Evolutionary conservation across 106 monocot species (phyloP).

Genomic region (Phalaenopsis aphrodite): DNA sequence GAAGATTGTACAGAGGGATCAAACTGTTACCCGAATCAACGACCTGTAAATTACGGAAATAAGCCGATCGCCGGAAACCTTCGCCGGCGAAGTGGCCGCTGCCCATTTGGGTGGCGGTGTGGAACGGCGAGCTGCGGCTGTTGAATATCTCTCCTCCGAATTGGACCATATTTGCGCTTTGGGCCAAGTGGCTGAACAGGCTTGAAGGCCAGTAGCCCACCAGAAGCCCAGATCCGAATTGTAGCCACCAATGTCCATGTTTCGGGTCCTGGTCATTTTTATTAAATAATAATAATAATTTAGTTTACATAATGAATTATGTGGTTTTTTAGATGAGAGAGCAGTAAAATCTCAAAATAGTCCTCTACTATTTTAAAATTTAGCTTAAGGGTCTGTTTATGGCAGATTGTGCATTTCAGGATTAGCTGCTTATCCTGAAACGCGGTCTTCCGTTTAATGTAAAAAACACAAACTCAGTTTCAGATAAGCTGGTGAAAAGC

Average conservation of each 20-base stretch:
- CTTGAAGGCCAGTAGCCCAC: slow-evolving; percentile 72
- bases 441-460: too few relatives aligned
- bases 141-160: slow-evolving; percentile 69
- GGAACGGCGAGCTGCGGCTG: slow-evolving; percentile 17
- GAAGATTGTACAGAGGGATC: slow-evolving; percentile 25
- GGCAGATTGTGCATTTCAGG: too few relatives aligned
- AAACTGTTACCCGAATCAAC: slow-evolving; percentile 65
- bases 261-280: slow-evolving; percentile 40
- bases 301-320: too few relatives aligned
- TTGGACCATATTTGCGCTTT: slow-evolving; percentile 54
- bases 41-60: slow-evolving; percentile 52
- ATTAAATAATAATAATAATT: too few relatives aligned
- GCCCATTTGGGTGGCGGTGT: slow-evolving; percentile 69
- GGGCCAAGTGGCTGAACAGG: slow-evolving; percentile 49
- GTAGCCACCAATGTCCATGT: slow-evolving; percentile 68
- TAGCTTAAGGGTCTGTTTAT: too few relatives aligned
- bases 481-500: too few relatives aligned
- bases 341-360: too few relatives aligned
- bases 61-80: slow-evolving; percentile 45
- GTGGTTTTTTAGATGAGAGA: too few relatives aligned
- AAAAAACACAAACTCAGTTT: too few relatives aligned
- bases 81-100: slow-evolving; percentile 58
- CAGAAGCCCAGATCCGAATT: slow-evolving; percentile 48
- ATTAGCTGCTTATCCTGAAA: too few relatives aligned
- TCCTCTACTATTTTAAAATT: too few relatives aligned